Evolutionary conservation across 2,329 filamentous ascomycete genomes (phyloP).

Genomic region (Penicillium sp.): DNA sequence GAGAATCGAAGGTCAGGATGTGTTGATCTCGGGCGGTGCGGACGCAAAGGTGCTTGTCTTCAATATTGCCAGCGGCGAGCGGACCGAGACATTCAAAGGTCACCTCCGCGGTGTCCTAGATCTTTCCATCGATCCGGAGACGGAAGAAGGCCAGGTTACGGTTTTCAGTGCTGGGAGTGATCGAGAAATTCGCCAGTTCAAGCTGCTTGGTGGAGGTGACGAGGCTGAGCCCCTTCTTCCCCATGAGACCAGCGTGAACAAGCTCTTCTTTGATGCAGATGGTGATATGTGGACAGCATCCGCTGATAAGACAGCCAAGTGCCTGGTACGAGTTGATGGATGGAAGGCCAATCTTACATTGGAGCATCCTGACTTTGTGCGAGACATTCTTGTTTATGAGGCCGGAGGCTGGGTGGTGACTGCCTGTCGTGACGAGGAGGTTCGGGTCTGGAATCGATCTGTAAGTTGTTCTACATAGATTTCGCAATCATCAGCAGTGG

Average conservation of each 20-base stretch:
- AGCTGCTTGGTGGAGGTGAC: conserved; percentile 32
- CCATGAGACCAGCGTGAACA: conserved; percentile 91
- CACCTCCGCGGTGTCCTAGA: conserved; percentile 76
- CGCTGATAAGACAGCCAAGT: conserved; percentile 84
- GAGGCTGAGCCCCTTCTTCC: conserved; percentile 67
- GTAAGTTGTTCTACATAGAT: conserved; percentile 32
- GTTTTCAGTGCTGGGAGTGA: conserved; percentile 82
- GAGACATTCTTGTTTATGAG: conserved; percentile 70
- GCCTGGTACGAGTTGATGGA: conserved; percentile 66
- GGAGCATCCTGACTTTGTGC: conserved; percentile 84
- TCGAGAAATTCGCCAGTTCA: conserved; percentile 71
- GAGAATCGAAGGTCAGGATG: conserved; percentile 60
- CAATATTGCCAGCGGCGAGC: conserved; percentile 68
- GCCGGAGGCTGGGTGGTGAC: conserved; percentile 79
- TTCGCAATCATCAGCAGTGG: not conserved
- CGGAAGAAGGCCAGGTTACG: conserved; percentile 45
- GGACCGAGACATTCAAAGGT: conserved; percentile 76
- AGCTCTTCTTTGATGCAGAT: conserved; percentile 69
- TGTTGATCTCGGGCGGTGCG: conserved; percentile 72
- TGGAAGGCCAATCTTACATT: conserved; percentile 74
- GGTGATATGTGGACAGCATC: conserved; percentile 90
- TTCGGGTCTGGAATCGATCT: conserved; percentile 81
- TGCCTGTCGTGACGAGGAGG: conserved; percentile 85
- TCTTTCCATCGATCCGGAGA: conserved; percentile 70
- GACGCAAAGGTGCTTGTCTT: conserved; percentile 84